These are phyloP conservation scores for Sporothrix protearum DNA, from an alignment of 2,329 filamentous ascomycete species.

Conservation along the genomic window DNA sequence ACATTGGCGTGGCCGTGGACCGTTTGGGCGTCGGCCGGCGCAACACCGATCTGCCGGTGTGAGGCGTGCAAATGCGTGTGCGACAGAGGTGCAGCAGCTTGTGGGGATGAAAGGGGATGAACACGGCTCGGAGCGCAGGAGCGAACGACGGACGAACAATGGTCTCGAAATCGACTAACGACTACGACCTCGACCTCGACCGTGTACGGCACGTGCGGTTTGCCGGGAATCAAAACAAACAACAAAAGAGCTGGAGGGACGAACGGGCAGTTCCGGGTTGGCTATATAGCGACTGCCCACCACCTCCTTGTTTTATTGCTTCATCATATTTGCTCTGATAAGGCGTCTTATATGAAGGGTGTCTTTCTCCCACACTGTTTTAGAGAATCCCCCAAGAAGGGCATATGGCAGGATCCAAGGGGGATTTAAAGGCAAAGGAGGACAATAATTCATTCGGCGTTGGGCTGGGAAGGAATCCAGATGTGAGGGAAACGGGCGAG, in stretches of 20 bases:
- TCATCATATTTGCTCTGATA: not conserved
- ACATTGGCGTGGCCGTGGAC: slow-evolving; percentile 72
- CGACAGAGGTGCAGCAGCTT: not conserved
- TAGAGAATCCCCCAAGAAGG: not conserved
- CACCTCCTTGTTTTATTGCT: slow-evolving; percentile 1
- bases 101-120: not conserved
- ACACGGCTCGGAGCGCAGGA: not conserved
- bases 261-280: not conserved
- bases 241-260: not conserved
- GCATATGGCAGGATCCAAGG: not conserved
- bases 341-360: not conserved
- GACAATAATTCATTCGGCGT: slow-evolving; percentile 13
- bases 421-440: not conserved
- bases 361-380: not conserved
- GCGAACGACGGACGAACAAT: not conserved
- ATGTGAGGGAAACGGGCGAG: not conserved
- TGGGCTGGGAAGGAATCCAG: not conserved
- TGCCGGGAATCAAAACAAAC: not conserved
- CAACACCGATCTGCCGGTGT: slow-evolving; percentile 76
- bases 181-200: not conserved
- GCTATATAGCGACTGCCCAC: not conserved
- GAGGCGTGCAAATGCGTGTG: slow-evolving; percentile 33
- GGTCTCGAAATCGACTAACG: too few species aligned
- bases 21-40: slow-evolving; percentile 63
- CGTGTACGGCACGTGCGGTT: not conserved